Conservation (phyloP, 129 eudicot species). For the Dittrichia graveolens region DNA sequence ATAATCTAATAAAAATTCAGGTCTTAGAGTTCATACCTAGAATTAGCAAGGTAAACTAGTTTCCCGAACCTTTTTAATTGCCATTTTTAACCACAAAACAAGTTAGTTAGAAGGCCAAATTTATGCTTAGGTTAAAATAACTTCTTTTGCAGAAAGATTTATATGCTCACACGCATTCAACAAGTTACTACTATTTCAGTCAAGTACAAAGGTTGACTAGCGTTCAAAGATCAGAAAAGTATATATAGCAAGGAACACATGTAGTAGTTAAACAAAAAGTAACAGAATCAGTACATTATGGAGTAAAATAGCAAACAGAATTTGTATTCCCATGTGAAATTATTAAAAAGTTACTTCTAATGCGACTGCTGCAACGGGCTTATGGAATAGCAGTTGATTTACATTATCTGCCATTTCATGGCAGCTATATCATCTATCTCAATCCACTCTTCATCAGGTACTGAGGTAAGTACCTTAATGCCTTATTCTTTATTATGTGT, state of each 20-base stretch:
- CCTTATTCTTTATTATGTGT: conserved; percentile 4
- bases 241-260: too few species aligned
- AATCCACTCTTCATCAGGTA: conserved; percentile 11
- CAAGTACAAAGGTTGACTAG: too few species aligned
- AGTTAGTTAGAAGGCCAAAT: conserved; percentile 2
- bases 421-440: conserved; percentile 14
- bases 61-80: not conserved
- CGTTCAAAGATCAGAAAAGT: too few species aligned
- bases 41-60: not conserved
- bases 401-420: not conserved
- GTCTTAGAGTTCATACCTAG: conserved; percentile 12
- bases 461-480: not conserved
- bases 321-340: not conserved
- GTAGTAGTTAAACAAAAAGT: not conserved
- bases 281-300: not conserved
- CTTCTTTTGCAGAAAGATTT: too few species aligned
- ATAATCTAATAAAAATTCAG: not conserved
- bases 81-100: not conserved
- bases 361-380: not conserved
- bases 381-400: conserved; percentile 7
- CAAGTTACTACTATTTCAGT: too few species aligned
- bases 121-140: too few species aligned
- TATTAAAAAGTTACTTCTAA: not conserved
- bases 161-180: too few species aligned
- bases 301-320: not conserved